These are phyloP conservation scores for Crithidia expoeki DNA, from an alignment of 208 protist genomes.

Conservation along the genomic window DNA sequence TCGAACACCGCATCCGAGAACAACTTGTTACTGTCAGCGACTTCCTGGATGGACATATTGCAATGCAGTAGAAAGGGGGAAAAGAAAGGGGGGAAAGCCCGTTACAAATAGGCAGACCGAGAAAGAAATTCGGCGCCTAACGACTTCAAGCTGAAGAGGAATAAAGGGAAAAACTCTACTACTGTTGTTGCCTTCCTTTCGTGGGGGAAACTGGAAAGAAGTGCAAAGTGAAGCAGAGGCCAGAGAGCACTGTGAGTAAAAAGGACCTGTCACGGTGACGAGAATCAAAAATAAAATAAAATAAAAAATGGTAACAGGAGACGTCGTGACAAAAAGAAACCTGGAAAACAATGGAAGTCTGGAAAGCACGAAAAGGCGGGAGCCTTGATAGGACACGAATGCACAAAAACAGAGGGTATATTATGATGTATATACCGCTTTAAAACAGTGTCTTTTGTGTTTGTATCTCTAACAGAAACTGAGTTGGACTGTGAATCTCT, in stretches of 20 bases:
- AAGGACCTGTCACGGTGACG: neutral
- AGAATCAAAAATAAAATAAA: slow-evolving; percentile 4
- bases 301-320: too few relatives aligned
- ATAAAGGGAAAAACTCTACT: too few relatives aligned
- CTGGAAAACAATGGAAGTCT: slow-evolving; percentile 13
- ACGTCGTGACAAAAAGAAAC: too few relatives aligned
- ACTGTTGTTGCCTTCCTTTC: too few relatives aligned
- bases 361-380: neutral
- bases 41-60: slow-evolving; percentile 29
- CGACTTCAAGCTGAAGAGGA: too few relatives aligned
- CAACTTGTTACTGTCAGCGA: slow-evolving; percentile 52
- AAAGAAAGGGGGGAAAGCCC: too few relatives aligned
- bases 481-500: neutral
- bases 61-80: too few relatives aligned
- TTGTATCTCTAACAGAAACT: slow-evolving; percentile 1
- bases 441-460: neutral
- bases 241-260: neutral
- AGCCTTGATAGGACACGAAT: neutral
- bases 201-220: neutral
- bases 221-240: neutral
- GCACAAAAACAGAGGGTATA: slow-evolving; percentile 8
- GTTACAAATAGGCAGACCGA: too few relatives aligned
- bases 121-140: too few relatives aligned
- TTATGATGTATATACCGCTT: slow-evolving; percentile 11
- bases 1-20: slow-evolving; percentile 75